phyloP scores from a whole-genome alignment of 2,329 filamentous ascomycete genomes.

The Botrytis deweyae region DNA sequence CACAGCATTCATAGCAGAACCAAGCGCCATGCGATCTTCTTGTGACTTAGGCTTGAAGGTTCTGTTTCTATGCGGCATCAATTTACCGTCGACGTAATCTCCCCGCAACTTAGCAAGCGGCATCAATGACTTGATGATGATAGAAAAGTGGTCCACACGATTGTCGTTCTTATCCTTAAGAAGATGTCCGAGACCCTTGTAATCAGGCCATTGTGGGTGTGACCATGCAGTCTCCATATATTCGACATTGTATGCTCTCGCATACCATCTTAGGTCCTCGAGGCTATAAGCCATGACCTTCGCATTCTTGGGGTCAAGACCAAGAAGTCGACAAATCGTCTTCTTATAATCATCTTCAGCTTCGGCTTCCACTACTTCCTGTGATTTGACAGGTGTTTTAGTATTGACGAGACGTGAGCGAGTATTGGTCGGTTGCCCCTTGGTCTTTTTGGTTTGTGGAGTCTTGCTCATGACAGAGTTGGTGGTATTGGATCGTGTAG shows the following conservation, averaged over 20 bases:
- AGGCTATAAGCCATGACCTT: slow-evolving; percentile 6
- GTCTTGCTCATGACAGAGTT: neutral
- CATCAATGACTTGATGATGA: neutral
- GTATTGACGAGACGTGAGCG: neutral
- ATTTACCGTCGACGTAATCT: slow-evolving; percentile 1
- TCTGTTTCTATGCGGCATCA: neutral
- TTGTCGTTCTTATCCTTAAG: neutral
- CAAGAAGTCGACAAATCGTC: slow-evolving; percentile 22
- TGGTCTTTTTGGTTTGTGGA: neutral
- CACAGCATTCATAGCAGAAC: neutral
- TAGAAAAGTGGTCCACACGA: neutral
- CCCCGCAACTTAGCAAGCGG: slow-evolving; percentile 2
- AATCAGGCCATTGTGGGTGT: neutral
- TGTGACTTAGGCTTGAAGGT: neutral
- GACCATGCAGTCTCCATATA: neutral
- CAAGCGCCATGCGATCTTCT: slow-evolving; percentile 1
- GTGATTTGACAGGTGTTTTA: neutral
- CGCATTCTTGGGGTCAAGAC: slow-evolving; percentile 1
- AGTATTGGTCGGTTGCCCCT: neutral
- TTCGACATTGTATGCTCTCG: slow-evolving; percentile 25
- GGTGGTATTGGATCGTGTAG: neutral
- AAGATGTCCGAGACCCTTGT: neutral
- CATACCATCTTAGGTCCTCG: slow-evolving; percentile 26
- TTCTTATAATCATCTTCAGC: slow-evolving; percentile 14
- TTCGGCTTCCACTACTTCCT: neutral